A percentile compares a stretch with the other conserved stretches of the same genome.
phyloP scores from a whole-genome alignment of 163 green algal species.

The Scenedesmus sp. region DNA sequence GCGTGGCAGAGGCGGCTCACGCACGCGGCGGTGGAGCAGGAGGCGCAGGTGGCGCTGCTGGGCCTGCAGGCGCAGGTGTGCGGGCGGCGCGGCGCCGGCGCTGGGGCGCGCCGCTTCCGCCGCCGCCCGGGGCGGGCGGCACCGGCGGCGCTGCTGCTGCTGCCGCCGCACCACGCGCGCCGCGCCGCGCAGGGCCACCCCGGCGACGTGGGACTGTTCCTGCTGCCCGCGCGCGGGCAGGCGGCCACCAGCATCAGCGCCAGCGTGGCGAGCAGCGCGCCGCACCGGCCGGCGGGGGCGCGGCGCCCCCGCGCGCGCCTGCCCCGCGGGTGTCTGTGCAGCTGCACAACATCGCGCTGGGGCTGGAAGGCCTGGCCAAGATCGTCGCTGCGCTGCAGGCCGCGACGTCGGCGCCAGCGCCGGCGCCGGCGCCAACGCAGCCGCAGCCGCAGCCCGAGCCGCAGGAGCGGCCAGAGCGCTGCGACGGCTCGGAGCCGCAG shows the following conservation, averaged over 20 bases:
- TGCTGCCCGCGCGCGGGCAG: constrained; percentile 1
- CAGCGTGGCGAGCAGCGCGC: background rate
- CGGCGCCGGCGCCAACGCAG: background rate
- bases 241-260: constrained; percentile 3
- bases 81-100: too few species aligned
- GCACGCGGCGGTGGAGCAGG: background rate
- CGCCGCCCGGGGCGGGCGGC: too few species aligned
- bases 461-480: too few species aligned
- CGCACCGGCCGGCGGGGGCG: background rate
- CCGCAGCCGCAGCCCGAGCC: background rate
- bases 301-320: background rate
- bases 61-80: constrained; percentile 20
- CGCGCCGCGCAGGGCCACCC: constrained; percentile 13
- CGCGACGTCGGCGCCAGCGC: background rate
- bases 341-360: constrained; percentile 13
- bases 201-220: constrained; percentile 6
- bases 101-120: too few species aligned
- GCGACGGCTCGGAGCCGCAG: too few species aligned
- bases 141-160: background rate
- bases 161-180: background rate
- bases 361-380: constrained; percentile 15
- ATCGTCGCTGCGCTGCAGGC: constrained; percentile 21
- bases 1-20: background rate
- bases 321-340: background rate
- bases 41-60: background rate